Evolutionary conservation across 148 eudicot genomes (phyloP), one percentile per base, ranked within the genome.

Genomic region (Nepenthes mirabilis): DNA sequence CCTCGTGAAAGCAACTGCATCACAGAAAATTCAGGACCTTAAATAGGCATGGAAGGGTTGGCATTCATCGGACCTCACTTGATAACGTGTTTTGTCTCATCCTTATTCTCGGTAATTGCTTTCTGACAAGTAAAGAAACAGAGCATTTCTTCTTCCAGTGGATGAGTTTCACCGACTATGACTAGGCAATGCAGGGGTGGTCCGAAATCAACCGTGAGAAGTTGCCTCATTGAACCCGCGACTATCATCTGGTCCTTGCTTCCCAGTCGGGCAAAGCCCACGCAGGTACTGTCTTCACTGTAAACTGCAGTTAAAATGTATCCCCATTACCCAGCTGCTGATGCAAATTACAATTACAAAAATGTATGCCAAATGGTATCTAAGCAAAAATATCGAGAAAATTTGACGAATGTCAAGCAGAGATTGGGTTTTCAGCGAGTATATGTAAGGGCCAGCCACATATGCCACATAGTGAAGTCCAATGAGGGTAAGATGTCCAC

Each of bases 181-280:
- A 79, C 85, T 45, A 91, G 75, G 64, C 93, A 91, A 58, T 87
- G 95, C 37, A 91, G 75, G 47, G 98, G 98, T 40, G 80, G 68
- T 14, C 98, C 98, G 43, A 93, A 93, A 34, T 88, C 89, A 40
- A 80, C 69, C 0, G 62, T 56, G 13, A 73, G 72, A 33, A 91
- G 76, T 58, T 88, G 83, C 82, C 62, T 80, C 95, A 91, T 91
- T 9, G 91, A 56, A 40, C 96, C 96, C 12, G 83, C 77, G 52
- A 72, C 83, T 33, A 88, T 79, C 60, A 59, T 65, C 74, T 93
- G 91, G 71, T 84, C 87, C 51, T 82, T 95, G 50, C 91, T 80
- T 55, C 98, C 96, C 14, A 93, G 49, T 49, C 96, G 82, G 2
- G 98, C 98, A 68, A 88, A 73, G 37, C 98, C 91, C 61, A 83